Percentiles rank a stretch among this genome's conserved stretches.
phyloP scores from a whole-genome alignment of 176 grass and related monocot genomes.

The Phoenix roebelenii region DNA sequence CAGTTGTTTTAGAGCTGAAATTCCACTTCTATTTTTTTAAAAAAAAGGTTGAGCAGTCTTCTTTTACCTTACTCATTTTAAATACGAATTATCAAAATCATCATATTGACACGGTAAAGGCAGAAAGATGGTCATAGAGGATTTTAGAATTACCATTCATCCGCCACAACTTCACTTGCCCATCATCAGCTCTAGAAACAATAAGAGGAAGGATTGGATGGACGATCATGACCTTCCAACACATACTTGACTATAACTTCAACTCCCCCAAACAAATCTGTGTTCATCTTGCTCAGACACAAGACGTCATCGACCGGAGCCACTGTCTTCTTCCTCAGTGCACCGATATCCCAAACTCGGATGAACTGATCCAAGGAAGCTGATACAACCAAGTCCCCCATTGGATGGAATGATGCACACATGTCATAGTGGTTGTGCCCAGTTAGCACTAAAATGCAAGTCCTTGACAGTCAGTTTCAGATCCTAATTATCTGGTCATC shows the following conservation, averaged over 20 bases:
- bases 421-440: constrained; percentile 95
- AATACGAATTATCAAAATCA: no score
- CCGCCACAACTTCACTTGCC: constrained; percentile 85
- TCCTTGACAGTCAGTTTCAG: constrained; percentile 88
- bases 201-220: constrained; percentile 73
- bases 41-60: no score
- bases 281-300: constrained; percentile 76
- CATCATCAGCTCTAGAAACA: constrained; percentile 80
- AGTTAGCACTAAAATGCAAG: constrained; percentile 65
- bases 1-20: no score
- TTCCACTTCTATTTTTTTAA: no score
- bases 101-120: no score
- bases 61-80: no score
- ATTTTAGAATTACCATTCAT: constrained; percentile 65
- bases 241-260: constrained; percentile 24
- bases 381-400: constrained; percentile 80
- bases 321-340: constrained; percentile 55
- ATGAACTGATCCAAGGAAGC: constrained; percentile 79
- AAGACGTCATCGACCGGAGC: constrained; percentile 68
- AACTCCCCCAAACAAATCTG: constrained; percentile 78
- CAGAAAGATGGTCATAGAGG: background rate
- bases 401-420: constrained; percentile 88
- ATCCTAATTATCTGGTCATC: constrained; percentile 87
- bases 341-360: constrained; percentile 77
- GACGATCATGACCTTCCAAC: background rate